Conservation (phyloP, 2,329 filamentous ascomycete genomes). For the Lasiodiplodia gonubiensis region DNA sequence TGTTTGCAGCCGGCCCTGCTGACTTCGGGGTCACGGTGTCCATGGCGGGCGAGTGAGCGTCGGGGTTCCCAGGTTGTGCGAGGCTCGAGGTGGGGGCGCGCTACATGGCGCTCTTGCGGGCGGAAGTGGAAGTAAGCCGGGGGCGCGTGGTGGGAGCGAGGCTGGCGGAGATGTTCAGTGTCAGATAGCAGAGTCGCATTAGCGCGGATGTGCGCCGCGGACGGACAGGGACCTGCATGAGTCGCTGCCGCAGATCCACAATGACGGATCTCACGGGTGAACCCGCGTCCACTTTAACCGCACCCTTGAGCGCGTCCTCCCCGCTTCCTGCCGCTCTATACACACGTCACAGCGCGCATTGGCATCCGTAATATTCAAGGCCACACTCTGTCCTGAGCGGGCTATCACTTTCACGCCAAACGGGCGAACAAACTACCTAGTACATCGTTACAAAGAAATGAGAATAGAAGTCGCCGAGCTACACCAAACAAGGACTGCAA, state of each 20-base stretch:
- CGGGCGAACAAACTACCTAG: conserved; percentile 17
- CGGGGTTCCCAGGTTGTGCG: background rate
- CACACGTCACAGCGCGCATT: background rate
- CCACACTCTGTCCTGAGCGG: background rate
- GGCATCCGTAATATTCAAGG: background rate
- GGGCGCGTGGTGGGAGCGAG: background rate
- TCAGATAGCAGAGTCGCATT: conserved; percentile 26
- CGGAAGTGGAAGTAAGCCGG: background rate
- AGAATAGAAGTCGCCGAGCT: conserved; percentile 10
- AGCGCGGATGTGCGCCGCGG: conserved; percentile 17
- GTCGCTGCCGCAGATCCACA: conserved; percentile 25
- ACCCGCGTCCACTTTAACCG: conserved; percentile 23
- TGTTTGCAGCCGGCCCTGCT: conserved; percentile 34
- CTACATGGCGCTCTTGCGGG: conserved; percentile 26
- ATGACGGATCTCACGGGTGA: conserved; percentile 16
- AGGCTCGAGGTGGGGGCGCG: conserved; percentile 12
- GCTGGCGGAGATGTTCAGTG: conserved; percentile 14
- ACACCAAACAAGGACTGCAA: conserved; percentile 15
- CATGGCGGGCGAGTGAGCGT: conserved; percentile 17
- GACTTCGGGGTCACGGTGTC: conserved; percentile 50
- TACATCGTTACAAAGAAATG: conserved; percentile 25
- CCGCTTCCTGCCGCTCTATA: background rate
- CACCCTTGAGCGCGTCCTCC: background rate
- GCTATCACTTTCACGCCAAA: background rate
- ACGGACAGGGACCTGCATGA: conserved; percentile 27